Base-by-base conservation (phyloP, 169 alveolate species). In the Cardiosporidium cionae region DNA sequence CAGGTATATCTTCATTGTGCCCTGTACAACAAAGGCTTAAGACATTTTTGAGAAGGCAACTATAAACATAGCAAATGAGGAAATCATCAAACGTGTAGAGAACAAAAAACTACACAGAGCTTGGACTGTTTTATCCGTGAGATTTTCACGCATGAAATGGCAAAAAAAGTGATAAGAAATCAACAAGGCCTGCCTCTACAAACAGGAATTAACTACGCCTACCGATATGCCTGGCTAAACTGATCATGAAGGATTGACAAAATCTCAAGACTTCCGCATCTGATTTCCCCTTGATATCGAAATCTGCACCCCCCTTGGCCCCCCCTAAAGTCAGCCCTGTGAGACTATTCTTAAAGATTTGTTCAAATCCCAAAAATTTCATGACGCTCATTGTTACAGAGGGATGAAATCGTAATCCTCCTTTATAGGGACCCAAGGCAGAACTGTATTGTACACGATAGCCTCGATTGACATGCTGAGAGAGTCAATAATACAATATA, bases 231-330 rank as follows among this genome's bases (percentile, higher is more conserved):
- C n/a, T n/a, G n/a, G n/a, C n/a, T n/a, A n/a, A n/a, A n/a, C n/a
- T n/a, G n/a, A n/a, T n/a, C n/a, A n/a, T 58, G 69, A 88, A 88
- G 54, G 88, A 65, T 53, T 86, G 91, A 73, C 94, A 90, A 71
- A 90, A 90, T 28, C 87, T 71, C 64, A 85, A 22, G 69, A 90
- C 76, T 76, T 90, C 94, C 31, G 64, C 69, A 33, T 87, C 92
- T 32, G 90, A 82, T 65, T 87, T 87, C 7, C 94, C 94, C 67
- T 85, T 84, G 32, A 93, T 92, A 68, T 90, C 94, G 78, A 90
- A 90, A 74, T 90, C 93, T 3, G 91, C 80, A 7, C 94, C 94
- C 2, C 94, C 94, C 74, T 90, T 90, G n/a, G 84, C 94, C 1
- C 92, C 94, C 16, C 94, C 94, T 87, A 90, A 69, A 32, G 77